Conservation (phyloP, 169 alveolate genomes). For the Eimeria falciformis region DNA sequence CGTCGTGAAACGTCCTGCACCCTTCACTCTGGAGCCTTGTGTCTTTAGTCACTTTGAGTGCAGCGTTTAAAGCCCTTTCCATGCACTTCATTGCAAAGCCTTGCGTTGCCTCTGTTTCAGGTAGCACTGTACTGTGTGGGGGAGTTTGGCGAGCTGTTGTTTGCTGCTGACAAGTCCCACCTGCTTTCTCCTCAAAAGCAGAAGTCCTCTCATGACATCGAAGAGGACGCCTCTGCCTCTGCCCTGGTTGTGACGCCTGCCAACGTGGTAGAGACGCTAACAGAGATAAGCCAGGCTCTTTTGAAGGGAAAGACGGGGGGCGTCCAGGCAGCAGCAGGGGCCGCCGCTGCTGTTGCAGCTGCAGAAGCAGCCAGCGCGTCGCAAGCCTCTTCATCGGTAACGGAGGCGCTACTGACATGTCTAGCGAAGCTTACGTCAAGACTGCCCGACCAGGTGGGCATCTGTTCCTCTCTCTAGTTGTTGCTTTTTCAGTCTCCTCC, state of each 20-base stretch:
- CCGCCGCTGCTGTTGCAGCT: slow-evolving; percentile 2
- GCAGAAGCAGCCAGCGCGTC: neutral
- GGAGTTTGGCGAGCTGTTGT: slow-evolving; percentile 73
- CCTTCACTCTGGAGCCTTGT: neutral
- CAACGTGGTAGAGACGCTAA: neutral
- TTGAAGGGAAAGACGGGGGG: neutral
- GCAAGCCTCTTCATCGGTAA: neutral
- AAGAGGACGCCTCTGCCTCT: slow-evolving; percentile 7
- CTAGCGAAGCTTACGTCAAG: slow-evolving; percentile 58
- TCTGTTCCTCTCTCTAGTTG: neutral
- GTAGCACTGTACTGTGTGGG: slow-evolving; percentile 69
- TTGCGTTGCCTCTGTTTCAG: neutral
- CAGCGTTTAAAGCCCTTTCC: neutral
- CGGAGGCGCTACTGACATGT: slow-evolving; percentile 62
- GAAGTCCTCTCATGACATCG: neutral
- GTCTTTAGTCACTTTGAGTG: neutral
- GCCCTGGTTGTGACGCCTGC: neutral
- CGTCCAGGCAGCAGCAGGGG: neutral
- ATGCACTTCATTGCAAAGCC: no score
- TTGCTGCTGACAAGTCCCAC: slow-evolving; percentile 19
- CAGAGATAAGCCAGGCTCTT: slow-evolving; percentile 30
- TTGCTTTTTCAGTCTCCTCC: neutral
- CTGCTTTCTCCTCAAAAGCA: neutral
- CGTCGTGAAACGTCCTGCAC: neutral
- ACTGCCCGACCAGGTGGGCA: slow-evolving; percentile 53